These are phyloP conservation scores for Talaromyces albobiverticillius DNA, from an alignment of 2,329 filamentous ascomycete species.

Conservation along the genomic window DNA sequence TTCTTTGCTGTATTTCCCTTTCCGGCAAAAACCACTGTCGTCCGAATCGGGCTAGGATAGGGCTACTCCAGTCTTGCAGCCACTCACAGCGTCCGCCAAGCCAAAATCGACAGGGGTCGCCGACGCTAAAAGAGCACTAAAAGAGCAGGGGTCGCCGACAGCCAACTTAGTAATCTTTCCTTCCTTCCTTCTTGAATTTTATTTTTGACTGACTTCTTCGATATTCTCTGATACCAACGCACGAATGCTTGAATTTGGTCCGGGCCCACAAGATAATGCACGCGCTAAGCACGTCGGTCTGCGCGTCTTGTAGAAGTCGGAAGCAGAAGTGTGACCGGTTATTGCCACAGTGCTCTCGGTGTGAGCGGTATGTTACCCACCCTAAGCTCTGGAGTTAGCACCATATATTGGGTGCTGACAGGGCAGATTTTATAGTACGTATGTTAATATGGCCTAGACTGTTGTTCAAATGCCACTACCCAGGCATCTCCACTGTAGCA, in stretches of 20 bases:
- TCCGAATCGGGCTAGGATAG: not conserved
- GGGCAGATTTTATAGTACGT: no score
- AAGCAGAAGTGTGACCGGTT: constrained; percentile 4
- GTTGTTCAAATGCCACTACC: not conserved
- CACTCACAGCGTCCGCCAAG: not conserved
- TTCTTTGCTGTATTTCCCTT: not conserved
- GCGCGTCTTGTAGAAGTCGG: not conserved
- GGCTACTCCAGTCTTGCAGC: not conserved
- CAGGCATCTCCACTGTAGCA: not conserved
- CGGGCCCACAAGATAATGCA: no score
- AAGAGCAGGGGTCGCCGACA: constrained; percentile 2
- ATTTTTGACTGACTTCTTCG: no score
- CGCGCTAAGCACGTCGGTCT: not conserved
- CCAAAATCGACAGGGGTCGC: not conserved
- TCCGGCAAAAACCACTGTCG: not conserved
- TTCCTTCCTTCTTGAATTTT: no score
- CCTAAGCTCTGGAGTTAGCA: no score
- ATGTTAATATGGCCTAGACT: not conserved
- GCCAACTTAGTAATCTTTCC: no score
- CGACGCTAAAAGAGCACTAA: not conserved
- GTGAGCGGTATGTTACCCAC: not conserved
- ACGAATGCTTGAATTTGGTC: no score
- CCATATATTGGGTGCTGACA: no score
- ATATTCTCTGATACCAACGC: no score
- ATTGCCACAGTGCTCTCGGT: not conserved